Base-by-base conservation (phyloP, 1,284 basidiomycete species). In the Heterobasidion irregulare region DNA sequence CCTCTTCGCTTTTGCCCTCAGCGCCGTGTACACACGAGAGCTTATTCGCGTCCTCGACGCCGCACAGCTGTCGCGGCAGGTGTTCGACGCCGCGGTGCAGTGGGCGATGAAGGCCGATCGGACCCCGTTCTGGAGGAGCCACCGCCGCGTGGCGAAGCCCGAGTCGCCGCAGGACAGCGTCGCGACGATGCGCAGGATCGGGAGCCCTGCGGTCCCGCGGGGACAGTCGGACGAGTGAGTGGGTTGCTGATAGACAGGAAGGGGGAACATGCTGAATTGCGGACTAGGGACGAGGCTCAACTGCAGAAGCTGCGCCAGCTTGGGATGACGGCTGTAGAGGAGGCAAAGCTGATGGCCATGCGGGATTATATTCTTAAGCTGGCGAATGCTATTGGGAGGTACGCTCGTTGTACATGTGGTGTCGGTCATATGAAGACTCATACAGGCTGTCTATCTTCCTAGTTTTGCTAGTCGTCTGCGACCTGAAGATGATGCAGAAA, bases 351-450 rank as follows among this genome's bases (percentile, higher is more conserved):
- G 26, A 73, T 85, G 26, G 85, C 91, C 0, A 83, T 99, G 81
- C 78, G 89, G 32, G 92, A 95, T 60, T 93, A 96, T 66, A 89
- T 97, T 50, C 70, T 86, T 54, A 93, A 92, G 65, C 78, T 94
- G 8, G 89, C 92, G 1, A 82, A 85, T 58, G 83, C 86, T 1
- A 73, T 75, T 1, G 73, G 77, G 57, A 85, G 81, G 83, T 84
- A 50, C 53, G 72, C 19, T 51, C 13, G 34, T 47, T 32, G 10
- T 7, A 41, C n/a, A 3, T 12, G 38, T n/a, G 12, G 12, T 7
- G 8, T 26, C n/a, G n/a, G n/a, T n/a, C n/a, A n/a, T n/a, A n/a
- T 41, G 26, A 45, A 8, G 15, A 8, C 35, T 15, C 32, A 12
- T 53, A 6, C 10, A 13, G 32, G 16, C 43, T 47, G 48, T 26